Percentiles rank a stretch among this genome's conserved stretches.
Evolutionary conservation across 305 asterid species (phyloP).

Genomic region (Rubia peregrina): DNA sequence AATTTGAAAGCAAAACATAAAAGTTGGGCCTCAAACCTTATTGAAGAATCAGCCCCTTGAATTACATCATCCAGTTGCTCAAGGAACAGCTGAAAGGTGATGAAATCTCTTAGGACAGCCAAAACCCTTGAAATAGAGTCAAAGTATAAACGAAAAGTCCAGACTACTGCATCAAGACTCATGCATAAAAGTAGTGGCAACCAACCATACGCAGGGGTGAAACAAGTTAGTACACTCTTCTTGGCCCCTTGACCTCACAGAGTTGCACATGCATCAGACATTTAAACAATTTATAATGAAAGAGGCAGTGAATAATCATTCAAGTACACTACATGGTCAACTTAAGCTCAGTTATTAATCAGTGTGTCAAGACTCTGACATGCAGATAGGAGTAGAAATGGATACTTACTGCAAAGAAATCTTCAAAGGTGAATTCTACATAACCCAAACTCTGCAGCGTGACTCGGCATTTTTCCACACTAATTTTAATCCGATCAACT

Average conservation of each 20-base stretch:
- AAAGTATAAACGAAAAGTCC: neutral
- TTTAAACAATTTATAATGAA: neutral
- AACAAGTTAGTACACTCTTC: neutral
- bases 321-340: neutral
- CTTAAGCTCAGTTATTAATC: neutral
- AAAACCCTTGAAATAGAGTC: neutral
- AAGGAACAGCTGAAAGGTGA: conserved; percentile 65
- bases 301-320: neutral
- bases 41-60: conserved; percentile 55
- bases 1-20: conserved; percentile 12
- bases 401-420: conserved; percentile 65
- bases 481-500: conserved; percentile 54
- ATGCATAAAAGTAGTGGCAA: neutral
- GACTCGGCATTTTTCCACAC: conserved; percentile 73
- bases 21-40: conserved; percentile 44
- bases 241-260: neutral
- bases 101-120: conserved; percentile 21
- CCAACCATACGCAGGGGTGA: neutral
- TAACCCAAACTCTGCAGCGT: conserved; percentile 85
- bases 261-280: neutral
- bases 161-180: neutral
- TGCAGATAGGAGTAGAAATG: conserved; percentile 9
- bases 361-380: neutral
- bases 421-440: conserved; percentile 93
- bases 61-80: conserved; percentile 88